phyloP scores from a whole-genome alignment of 2,329 filamentous ascomycete genomes.

The Endoconidiophora laricicola region DNA sequence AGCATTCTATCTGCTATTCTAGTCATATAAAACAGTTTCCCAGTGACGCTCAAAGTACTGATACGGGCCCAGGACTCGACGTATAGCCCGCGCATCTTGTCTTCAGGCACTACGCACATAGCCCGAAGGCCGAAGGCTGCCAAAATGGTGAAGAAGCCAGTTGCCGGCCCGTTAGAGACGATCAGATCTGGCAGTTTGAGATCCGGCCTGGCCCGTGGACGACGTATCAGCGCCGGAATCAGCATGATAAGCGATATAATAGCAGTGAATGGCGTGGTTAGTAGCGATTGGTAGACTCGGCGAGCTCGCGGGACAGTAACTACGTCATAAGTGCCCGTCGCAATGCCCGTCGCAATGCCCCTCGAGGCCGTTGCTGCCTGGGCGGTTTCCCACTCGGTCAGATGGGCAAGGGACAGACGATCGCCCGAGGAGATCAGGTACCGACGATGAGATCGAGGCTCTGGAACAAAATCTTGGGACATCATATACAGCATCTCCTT shows the following conservation, averaged over 20 bases:
- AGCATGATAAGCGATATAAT: slow-evolving; percentile 49
- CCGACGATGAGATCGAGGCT: slow-evolving; percentile 42
- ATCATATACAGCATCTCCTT: slow-evolving; percentile 87
- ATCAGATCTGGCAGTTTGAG: slow-evolving; percentile 52
- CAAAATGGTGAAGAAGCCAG: slow-evolving; percentile 57
- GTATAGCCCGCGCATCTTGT: slow-evolving; percentile 59
- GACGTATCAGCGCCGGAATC: slow-evolving; percentile 34
- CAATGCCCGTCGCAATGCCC: slow-evolving; percentile 21
- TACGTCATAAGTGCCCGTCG: slow-evolving; percentile 41
- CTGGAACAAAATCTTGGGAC: slow-evolving; percentile 35
- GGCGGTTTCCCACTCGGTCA: slow-evolving; percentile 32
- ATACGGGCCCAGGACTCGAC: slow-evolving; percentile 89
- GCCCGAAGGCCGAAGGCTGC: slow-evolving; percentile 33
- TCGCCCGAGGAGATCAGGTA: slow-evolving; percentile 9
- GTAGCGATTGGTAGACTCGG: slow-evolving; percentile 62
- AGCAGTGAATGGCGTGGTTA: slow-evolving; percentile 54
- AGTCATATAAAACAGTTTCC: slow-evolving; percentile 49
- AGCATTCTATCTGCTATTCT: slow-evolving; percentile 59
- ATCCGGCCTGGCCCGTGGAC: slow-evolving; percentile 15
- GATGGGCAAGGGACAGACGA: slow-evolving; percentile 48
- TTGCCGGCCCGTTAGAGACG: slow-evolving; percentile 77
- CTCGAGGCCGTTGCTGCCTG: not conserved
- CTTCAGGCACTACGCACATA: slow-evolving; percentile 26
- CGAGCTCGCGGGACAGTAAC: slow-evolving; percentile 59
- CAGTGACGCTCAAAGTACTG: slow-evolving; percentile 66